These are phyloP conservation scores for Botryotinia calthae DNA, from an alignment of 2,329 filamentous ascomycete genomes.

Conservation along the genomic window DNA sequence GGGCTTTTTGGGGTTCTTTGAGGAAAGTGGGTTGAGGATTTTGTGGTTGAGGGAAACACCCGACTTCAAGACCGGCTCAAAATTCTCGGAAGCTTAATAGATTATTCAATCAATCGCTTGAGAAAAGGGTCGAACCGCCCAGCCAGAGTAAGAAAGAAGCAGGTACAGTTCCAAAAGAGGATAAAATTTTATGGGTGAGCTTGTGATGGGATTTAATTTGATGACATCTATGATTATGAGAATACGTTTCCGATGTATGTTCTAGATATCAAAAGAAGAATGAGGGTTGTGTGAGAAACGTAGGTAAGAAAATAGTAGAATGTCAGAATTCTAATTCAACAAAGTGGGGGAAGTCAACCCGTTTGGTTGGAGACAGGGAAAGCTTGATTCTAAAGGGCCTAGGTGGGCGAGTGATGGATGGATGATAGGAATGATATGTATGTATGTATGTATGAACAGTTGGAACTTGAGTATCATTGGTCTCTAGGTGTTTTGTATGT, in stretches of 20 bases:
- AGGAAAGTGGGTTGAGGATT: constrained; percentile 7
- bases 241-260: not conserved
- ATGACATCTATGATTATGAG: not conserved
- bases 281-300: constrained; percentile 2
- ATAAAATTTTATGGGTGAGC: not conserved
- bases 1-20: constrained; percentile 8
- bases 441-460: not conserved
- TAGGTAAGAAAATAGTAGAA: not conserved
- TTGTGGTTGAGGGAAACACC: constrained; percentile 9
- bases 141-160: constrained; percentile 2
- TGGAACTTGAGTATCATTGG: not conserved
- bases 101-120: constrained; percentile 7
- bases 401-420: not conserved
- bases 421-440: not conserved
- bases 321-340: not conserved
- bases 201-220: not conserved
- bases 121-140: constrained; percentile 5
- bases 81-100: constrained; percentile 11
- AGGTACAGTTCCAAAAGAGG: constrained; percentile 2
- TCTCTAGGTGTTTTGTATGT: not conserved
- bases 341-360: not conserved
- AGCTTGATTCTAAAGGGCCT: not conserved
- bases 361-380: not conserved
- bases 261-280: not conserved
- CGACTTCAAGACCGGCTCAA: not conserved